phyloP scores from a whole-genome alignment of 2,329 filamentous ascomycete species.

The Alternaria hordeiaustralica region DNA sequence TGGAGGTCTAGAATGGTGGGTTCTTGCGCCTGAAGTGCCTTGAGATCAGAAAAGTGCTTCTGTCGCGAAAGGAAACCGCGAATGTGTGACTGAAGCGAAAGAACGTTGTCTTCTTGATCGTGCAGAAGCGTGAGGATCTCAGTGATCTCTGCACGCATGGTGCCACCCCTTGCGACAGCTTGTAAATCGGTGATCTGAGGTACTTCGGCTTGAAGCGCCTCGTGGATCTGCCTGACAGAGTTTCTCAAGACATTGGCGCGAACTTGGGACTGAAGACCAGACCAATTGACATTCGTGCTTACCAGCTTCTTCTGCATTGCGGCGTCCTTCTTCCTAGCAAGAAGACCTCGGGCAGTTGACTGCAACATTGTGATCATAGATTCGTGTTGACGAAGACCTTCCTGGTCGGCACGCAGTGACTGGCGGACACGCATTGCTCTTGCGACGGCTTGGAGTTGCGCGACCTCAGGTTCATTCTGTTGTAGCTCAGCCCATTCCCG shows the following conservation, averaged over 20 bases:
- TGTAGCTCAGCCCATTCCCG: slow-evolving; percentile 42
- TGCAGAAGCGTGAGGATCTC: slow-evolving; percentile 50
- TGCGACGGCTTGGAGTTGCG: slow-evolving; percentile 50
- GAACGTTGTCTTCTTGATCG: slow-evolving; percentile 52
- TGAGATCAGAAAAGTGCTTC: slow-evolving; percentile 53
- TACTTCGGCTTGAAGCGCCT: slow-evolving; percentile 41
- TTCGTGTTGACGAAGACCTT: slow-evolving; percentile 48
- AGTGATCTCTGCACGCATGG: slow-evolving; percentile 40
- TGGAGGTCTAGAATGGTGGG: slow-evolving; percentile 69
- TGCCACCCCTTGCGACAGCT: slow-evolving; percentile 48
- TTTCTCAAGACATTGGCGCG: slow-evolving; percentile 49
- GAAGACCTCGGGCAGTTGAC: slow-evolving; percentile 65
- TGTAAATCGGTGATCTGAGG: slow-evolving; percentile 48
- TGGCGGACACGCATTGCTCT: slow-evolving; percentile 52
- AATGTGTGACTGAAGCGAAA: slow-evolving; percentile 60
- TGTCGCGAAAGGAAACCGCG: slow-evolving; percentile 57
- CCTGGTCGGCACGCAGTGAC: slow-evolving; percentile 42
- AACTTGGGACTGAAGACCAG: slow-evolving; percentile 54
- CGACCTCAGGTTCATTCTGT: slow-evolving; percentile 58
- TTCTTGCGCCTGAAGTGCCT: slow-evolving; percentile 65
- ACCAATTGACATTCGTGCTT: slow-evolving; percentile 51
- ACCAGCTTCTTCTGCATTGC: slow-evolving; percentile 51
- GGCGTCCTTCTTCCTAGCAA: slow-evolving; percentile 50
- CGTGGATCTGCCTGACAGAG: slow-evolving; percentile 37
- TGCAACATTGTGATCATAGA: slow-evolving; percentile 63